Evolutionary conservation across 495 filamentous ascomycete genomes (phyloP).

Genomic region (Parathielavia hyrcaniae): DNA sequence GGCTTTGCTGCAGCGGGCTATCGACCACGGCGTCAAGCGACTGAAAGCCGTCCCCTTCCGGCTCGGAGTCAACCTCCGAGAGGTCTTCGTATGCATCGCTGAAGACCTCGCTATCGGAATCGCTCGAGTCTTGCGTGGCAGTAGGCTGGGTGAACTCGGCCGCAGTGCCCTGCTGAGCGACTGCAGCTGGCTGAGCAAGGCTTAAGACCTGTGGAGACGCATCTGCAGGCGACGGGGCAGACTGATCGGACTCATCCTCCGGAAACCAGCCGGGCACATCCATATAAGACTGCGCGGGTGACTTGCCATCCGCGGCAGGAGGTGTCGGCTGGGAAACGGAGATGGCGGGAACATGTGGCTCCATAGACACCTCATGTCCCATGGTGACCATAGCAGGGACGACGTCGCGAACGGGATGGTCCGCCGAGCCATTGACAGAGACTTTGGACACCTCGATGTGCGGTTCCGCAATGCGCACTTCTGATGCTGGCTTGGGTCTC

Average conservation of each 20-base stretch:
- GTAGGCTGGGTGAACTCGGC: background rate
- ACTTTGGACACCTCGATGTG: background rate
- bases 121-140: constrained; percentile 22
- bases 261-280: constrained; percentile 45
- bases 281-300: constrained; percentile 23
- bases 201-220: background rate
- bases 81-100: constrained; percentile 83
- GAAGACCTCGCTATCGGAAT: constrained; percentile 59
- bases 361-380: constrained; percentile 14
- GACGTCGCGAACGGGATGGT: background rate
- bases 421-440: background rate
- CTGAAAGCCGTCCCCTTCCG: constrained; percentile 69
- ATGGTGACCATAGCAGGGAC: background rate
- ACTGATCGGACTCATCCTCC: constrained; percentile 31
- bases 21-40: constrained; percentile 82
- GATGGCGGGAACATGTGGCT: constrained; percentile 32
- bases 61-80: constrained; percentile 54
- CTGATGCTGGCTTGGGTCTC: constrained; percentile 3
- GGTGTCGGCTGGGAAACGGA: constrained; percentile 37
- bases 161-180: background rate
- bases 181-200: background rate
- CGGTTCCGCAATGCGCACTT: background rate
- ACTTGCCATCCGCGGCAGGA: constrained; percentile 13
- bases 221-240: constrained; percentile 5
- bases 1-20: constrained; percentile 36